Conservation (phyloP, 2,329 filamentous ascomycete genomes). For the Annulohypoxylon truncatum region DNA sequence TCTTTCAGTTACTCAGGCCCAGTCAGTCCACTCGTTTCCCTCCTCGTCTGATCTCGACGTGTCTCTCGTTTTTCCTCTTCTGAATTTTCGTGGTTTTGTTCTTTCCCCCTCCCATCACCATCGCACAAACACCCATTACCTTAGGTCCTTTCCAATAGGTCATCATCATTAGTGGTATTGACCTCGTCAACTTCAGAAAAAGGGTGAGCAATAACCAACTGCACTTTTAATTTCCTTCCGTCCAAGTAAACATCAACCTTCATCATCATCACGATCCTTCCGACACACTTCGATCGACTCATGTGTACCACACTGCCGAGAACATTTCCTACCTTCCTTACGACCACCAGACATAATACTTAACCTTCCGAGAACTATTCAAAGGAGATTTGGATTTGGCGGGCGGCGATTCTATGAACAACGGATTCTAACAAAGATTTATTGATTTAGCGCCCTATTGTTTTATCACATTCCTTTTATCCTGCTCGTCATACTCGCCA, state of each 20-base stretch:
- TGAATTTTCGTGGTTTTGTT: slow-evolving; percentile 37
- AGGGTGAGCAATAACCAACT: slow-evolving; percentile 30
- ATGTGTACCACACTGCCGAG: background rate
- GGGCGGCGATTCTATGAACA: slow-evolving; percentile 15
- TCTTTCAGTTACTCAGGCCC: slow-evolving; percentile 41
- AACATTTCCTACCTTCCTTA: background rate
- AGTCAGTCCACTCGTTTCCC: slow-evolving; percentile 46
- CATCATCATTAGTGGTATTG: slow-evolving; percentile 21
- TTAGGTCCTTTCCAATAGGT: slow-evolving; percentile 30
- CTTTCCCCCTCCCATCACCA: slow-evolving; percentile 13
- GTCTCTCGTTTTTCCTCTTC: slow-evolving; percentile 44
- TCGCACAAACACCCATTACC: slow-evolving; percentile 18
- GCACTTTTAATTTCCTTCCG: slow-evolving; percentile 13
- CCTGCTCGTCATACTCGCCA: slow-evolving; percentile 10
- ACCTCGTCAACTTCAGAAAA: slow-evolving; percentile 20
- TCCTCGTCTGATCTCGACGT: slow-evolving; percentile 43
- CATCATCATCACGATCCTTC: background rate
- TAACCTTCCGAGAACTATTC: slow-evolving; percentile 3
- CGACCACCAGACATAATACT: slow-evolving; percentile 6
- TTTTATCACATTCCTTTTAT: slow-evolving; percentile 34
- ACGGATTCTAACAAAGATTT: slow-evolving; percentile 33
- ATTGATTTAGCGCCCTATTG: slow-evolving; percentile 40
- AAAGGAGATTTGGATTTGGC: slow-evolving; percentile 14
- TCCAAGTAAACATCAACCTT: background rate
- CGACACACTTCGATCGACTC: slow-evolving; percentile 8